A percentile compares a stretch with the other conserved stretches of the same genome.
Evolutionary conservation across 495 filamentous ascomycete species (phyloP).

Genomic region (Cercophora newfieldiana): DNA sequence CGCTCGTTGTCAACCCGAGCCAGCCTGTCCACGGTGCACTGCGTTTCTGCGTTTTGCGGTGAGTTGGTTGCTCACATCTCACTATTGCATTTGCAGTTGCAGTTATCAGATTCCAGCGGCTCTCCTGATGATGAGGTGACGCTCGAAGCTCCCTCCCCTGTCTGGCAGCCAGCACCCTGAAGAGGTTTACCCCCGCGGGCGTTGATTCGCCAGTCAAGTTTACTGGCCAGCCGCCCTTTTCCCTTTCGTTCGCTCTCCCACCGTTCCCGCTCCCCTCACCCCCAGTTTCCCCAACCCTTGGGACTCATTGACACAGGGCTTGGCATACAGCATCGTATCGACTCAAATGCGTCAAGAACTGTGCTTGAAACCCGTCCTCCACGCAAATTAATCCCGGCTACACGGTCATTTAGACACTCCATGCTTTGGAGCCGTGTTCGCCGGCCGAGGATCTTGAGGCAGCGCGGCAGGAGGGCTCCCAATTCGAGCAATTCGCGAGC

Average conservation of each 20-base stretch:
- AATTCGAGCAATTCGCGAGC: background rate
- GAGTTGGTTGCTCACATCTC: no score
- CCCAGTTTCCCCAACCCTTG: constrained; percentile 5
- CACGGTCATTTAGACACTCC: constrained; percentile 20
- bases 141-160: background rate
- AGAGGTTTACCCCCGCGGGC: background rate
- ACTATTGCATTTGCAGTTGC: background rate
- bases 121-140: background rate
- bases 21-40: constrained; percentile 4
- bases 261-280: background rate
- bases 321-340: constrained; percentile 17
- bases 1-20: background rate
- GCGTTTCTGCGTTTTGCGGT: background rate
- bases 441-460: background rate
- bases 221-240: background rate
- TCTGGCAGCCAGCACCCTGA: background rate
- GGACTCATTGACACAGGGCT: constrained; percentile 6
- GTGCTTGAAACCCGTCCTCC: constrained; percentile 23
- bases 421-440: constrained; percentile 17
- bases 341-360: constrained; percentile 10
- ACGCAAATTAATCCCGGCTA: constrained; percentile 26
- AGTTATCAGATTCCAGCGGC: background rate
- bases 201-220: constrained; percentile 1
- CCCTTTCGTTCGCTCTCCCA: background rate
- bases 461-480: background rate